These are phyloP conservation scores for Phytophthora aleatoria DNA, from an alignment of 352 stramenopile species.

Conservation along the genomic window DNA sequence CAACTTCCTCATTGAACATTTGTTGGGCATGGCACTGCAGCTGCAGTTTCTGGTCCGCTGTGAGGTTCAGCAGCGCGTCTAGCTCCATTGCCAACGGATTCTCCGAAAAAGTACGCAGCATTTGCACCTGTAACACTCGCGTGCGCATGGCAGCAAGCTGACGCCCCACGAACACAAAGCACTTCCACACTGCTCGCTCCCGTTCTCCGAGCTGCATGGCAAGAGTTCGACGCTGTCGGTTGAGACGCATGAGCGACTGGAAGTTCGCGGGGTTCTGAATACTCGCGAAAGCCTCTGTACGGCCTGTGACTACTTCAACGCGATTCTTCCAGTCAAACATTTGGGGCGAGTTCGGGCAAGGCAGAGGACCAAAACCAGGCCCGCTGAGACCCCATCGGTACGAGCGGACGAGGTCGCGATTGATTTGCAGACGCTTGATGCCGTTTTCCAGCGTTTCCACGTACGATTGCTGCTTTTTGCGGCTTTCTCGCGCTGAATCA, in stretches of 20 bases:
- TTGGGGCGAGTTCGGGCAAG: conserved; percentile 54
- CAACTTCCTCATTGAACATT: conserved; percentile 67
- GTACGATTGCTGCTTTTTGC: conserved; percentile 89
- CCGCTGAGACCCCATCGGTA: conserved; percentile 78
- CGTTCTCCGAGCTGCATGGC: conserved; percentile 51
- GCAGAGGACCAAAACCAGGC: conserved; percentile 43
- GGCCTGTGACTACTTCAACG: conserved; percentile 70
- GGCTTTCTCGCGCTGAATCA: conserved; percentile 82
- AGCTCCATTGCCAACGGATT: conserved; percentile 55
- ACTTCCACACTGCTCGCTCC: conserved; percentile 59
- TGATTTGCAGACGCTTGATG: conserved; percentile 88
- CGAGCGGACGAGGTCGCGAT: conserved; percentile 69
- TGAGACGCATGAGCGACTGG: conserved; percentile 69
- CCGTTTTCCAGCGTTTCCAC: conserved; percentile 86
- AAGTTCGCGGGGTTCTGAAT: conserved; percentile 77
- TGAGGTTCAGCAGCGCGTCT: conserved; percentile 48
- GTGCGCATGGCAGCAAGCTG: conserved; percentile 60
- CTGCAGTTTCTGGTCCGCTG: conserved; percentile 60
- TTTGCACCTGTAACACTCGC: conserved; percentile 67
- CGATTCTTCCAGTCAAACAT: conserved; percentile 69
- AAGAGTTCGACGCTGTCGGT: conserved; percentile 71
- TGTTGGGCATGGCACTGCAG: conserved; percentile 65
- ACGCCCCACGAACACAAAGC: conserved; percentile 61
- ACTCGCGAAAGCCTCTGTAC: conserved; percentile 62
- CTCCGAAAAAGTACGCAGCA: conserved; percentile 54